These are phyloP conservation scores for Acanthamoeba healyi DNA, from an alignment of 208 protist species.

Conservation along the genomic window DNA sequence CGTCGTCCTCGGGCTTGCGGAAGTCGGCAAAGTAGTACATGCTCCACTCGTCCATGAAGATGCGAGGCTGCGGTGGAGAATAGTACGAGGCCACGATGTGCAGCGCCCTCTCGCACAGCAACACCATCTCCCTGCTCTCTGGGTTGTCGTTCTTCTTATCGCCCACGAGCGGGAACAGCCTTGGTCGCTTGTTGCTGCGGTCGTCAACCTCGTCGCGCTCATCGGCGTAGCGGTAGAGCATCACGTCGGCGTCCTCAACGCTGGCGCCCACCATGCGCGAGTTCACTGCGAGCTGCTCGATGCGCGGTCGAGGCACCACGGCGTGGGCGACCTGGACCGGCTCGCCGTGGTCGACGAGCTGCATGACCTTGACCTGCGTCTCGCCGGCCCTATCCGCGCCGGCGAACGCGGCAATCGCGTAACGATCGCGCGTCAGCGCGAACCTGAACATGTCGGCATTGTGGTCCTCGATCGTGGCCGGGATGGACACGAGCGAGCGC, in stretches of 20 bases:
- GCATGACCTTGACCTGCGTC: background rate
- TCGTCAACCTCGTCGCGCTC: background rate
- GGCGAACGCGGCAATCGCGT: background rate
- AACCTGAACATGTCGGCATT: background rate
- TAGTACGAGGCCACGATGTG: background rate
- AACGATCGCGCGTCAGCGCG: background rate
- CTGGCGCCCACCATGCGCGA: background rate
- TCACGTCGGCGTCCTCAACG: background rate
- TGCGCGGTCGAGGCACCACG: background rate
- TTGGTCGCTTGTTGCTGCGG: too few species aligned
- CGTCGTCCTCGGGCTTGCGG: background rate
- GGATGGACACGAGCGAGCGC: background rate
- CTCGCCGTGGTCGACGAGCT: background rate
- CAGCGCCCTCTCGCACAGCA: background rate
- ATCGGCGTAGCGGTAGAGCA: background rate
- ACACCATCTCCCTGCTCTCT: too few species aligned
- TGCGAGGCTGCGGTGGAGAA: background rate
- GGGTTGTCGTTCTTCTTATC: too few species aligned
- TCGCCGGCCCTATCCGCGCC: background rate
- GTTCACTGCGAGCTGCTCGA: slow-evolving; percentile 31
- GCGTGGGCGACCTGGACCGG: background rate
- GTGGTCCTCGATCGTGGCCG: background rate
- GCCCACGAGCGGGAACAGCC: too few species aligned
- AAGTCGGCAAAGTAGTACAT: slow-evolving; percentile 39
- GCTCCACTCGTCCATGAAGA: slow-evolving; percentile 19